These are phyloP conservation scores for Metschnikowia chrysomelidarum DNA, from an alignment of 805 yeast genomes.

Conservation along the genomic window DNA sequence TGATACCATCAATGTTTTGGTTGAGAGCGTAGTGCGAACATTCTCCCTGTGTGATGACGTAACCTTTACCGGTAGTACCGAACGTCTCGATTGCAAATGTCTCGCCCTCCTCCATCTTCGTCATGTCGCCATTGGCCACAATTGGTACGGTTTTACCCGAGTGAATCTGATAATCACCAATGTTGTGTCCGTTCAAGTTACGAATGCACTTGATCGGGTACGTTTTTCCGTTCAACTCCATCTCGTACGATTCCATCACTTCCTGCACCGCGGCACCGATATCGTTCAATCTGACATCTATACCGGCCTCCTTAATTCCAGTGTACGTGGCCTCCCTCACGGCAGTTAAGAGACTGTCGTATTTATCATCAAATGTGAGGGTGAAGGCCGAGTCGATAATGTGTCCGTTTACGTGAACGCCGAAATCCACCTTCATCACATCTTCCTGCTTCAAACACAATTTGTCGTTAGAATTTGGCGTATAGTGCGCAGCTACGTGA, in stretches of 20 bases:
- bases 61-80: slow-evolving; percentile 95
- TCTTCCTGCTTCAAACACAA: slow-evolving; percentile 79
- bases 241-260: slow-evolving; percentile 94
- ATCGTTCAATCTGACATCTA: slow-evolving; percentile 91
- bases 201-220: slow-evolving; percentile 86
- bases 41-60: slow-evolving; percentile 83
- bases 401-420: slow-evolving; percentile 93
- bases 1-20: slow-evolving; percentile 38
- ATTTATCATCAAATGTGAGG: slow-evolving; percentile 78
- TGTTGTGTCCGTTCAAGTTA: slow-evolving; percentile 93
- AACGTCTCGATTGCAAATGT: slow-evolving; percentile 97
- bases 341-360: slow-evolving; percentile 77
- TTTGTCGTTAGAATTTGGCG: slow-evolving; percentile 94
- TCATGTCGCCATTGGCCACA: slow-evolving; percentile 86
- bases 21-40: slow-evolving; percentile 87
- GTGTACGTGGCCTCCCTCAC: slow-evolving; percentile 93
- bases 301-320: slow-evolving; percentile 90
- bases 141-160: slow-evolving; percentile 97
- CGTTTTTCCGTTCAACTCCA: slow-evolving; percentile 83
- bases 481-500: slow-evolving; percentile 96
- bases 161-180: slow-evolving; percentile 80
- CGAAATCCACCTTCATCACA: slow-evolving; percentile 95
- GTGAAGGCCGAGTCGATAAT: slow-evolving; percentile 97
- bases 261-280: slow-evolving; percentile 96
- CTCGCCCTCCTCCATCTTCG: slow-evolving; percentile 99